Base-by-base conservation (phyloP, 768 basidiomycete species). In the Pholiota conissans region DNA sequence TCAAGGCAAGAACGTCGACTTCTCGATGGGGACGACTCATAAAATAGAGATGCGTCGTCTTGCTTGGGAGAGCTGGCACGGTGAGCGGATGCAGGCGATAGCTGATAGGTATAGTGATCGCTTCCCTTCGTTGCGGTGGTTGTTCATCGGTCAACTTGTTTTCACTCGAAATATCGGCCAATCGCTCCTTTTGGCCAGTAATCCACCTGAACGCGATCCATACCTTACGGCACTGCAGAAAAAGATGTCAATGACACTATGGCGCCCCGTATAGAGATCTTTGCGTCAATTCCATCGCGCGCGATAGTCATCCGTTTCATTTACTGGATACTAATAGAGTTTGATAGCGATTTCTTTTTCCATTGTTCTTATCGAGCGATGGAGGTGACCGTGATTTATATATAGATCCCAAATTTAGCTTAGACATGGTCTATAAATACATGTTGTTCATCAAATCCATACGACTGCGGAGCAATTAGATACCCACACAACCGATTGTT, bases 51-150 rank as follows among this genome's bases (percentile, higher is more conserved):
- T 68, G 56, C 49, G 59, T 16, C 34, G 47, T 29, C 46, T 66
- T 10, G 67, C 66, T 28, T 73, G 71, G 71, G 71, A 73, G 59
- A 62, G 61, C 14, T 71, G 70, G 70, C 71, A 73, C 52, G 54
- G 54, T 5, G 56, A 61, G 10, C 57, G 55, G 32, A 73, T 73
- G 70, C 27, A 55, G 2, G 29, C 14, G 2, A 14, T 67, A 11
- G 66, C 64, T 2, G 37, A 49, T 14, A 24, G 18, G 26, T 71
- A 71, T 49, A 58, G 58, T 2, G 42, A 27, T 35, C 51, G 27
- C 0, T 69, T 73, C 49, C 35, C 40, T 2, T n/a, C 8, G 18
- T 50, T 71, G 30, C 42, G 56, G n/a, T 69, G 67, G 67, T 63
- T 65, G 30, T 71, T 67, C 34, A 29, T 71, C 13, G 69, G 69